Conservation (phyloP, 192 early-diverging fungal genomes). For the Chytriomyces confervae region DNA sequence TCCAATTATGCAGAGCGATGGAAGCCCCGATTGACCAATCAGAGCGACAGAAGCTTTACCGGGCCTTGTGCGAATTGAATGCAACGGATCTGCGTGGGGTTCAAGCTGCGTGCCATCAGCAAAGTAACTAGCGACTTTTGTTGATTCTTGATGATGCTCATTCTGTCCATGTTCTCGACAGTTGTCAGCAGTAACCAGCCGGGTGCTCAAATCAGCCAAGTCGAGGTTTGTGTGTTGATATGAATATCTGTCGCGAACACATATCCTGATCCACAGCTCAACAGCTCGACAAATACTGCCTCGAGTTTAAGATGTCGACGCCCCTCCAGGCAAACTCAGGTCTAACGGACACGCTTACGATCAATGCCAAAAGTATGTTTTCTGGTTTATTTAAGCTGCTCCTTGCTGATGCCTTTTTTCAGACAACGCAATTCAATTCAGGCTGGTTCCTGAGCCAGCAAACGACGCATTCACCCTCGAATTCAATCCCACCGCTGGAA, state of each 20-base stretch:
- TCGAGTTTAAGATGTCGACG: too few relatives aligned
- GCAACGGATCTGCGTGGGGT: neutral
- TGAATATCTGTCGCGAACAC: too few relatives aligned
- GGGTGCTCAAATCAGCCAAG: neutral
- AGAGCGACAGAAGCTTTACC: neutral
- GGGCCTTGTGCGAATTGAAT: neutral
- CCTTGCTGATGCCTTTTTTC: neutral
- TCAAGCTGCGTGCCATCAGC: neutral
- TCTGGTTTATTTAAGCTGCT: neutral
- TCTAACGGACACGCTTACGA: conserved; percentile 1
- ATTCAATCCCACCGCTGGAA: conserved; percentile 1
- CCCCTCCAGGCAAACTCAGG: neutral
- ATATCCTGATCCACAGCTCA: too few relatives aligned
- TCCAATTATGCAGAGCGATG: neutral
- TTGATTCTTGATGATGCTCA: neutral
- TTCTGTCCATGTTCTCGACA: neutral
- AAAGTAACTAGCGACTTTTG: neutral
- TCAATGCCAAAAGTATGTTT: conserved; percentile 13
- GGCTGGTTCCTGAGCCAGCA: conserved; percentile 18
- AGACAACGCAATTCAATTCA: neutral
- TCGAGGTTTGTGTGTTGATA: neutral
- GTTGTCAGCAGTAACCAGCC: neutral
- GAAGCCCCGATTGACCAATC: neutral
- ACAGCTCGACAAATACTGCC: too few relatives aligned
- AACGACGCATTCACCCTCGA: neutral